phyloP scores from a whole-genome alignment of 305 asterid genomes.

The Solanum aculeatissimum region DNA sequence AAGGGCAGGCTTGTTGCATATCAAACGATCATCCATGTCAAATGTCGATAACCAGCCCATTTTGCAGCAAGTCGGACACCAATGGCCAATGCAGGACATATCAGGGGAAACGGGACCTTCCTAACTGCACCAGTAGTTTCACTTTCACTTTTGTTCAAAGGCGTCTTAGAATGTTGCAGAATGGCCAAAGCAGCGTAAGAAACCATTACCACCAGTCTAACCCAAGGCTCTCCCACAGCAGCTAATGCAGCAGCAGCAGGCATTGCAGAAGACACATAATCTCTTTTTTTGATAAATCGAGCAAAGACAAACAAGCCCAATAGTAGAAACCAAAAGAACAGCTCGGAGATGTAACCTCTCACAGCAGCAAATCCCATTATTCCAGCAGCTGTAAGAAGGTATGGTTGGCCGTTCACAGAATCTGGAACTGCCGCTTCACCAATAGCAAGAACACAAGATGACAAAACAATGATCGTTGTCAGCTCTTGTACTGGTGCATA shows the following conservation, averaged over 20 bases:
- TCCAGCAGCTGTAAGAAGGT: constrained; percentile 61
- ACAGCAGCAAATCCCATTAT: constrained; percentile 67
- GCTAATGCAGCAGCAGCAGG: constrained; percentile 74
- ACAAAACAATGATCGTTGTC: constrained; percentile 45
- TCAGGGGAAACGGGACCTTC: constrained; percentile 55
- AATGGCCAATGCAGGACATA: constrained; percentile 64
- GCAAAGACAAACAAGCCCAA: constrained; percentile 51
- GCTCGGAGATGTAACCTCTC: constrained; percentile 54
- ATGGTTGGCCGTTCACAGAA: constrained; percentile 63
- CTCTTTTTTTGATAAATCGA: constrained; percentile 55
- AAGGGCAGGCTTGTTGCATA: background rate
- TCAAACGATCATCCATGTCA: constrained; percentile 90
- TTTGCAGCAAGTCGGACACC: constrained; percentile 67
- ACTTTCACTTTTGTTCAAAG: constrained; percentile 14
- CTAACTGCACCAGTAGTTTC: constrained; percentile 14
- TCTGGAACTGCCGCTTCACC: constrained; percentile 68
- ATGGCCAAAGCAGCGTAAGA: constrained; percentile 60
- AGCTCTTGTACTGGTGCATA: constrained; percentile 75
- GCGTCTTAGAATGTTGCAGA: constrained; percentile 21
- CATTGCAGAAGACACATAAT: constrained; percentile 65
- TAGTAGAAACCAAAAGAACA: constrained; percentile 65
- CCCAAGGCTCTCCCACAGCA: constrained; percentile 95
- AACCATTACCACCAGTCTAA: constrained; percentile 37
- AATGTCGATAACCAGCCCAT: constrained; percentile 89
- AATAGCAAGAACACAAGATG: constrained; percentile 57